These are phyloP conservation scores for Phytophthora sp. DNA, from an alignment of 352 stramenopile genomes.

Conservation along the genomic window DNA sequence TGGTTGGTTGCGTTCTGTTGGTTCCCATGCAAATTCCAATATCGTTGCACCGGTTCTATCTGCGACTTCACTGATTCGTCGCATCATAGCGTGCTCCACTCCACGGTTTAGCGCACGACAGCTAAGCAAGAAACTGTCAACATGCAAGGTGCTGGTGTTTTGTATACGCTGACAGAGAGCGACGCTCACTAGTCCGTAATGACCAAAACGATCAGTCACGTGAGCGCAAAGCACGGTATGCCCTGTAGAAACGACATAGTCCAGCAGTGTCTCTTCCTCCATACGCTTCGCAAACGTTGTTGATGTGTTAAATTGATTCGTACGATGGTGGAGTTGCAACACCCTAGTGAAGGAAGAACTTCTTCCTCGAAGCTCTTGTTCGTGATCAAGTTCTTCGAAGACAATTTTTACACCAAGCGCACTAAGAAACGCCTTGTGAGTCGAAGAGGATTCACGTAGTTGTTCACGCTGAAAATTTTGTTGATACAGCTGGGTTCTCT, in stretches of 20 bases:
- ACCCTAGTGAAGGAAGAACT: constrained; percentile 43
- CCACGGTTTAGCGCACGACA: constrained; percentile 74
- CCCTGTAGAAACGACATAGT: constrained; percentile 23
- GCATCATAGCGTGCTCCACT: constrained; percentile 73
- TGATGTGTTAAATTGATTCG: constrained; percentile 75
- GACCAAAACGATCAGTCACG: constrained; percentile 77
- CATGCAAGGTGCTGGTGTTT: constrained; percentile 17
- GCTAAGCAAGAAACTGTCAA: constrained; percentile 76
- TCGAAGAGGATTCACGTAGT: constrained; percentile 34
- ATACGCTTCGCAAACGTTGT: constrained; percentile 58
- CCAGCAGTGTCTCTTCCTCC: constrained; percentile 29
- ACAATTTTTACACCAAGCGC: constrained; percentile 72
- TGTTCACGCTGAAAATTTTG: constrained; percentile 52
- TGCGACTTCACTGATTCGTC: constrained; percentile 50
- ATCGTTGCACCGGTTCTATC: not conserved
- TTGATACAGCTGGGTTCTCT: constrained; percentile 65
- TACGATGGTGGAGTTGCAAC: constrained; percentile 74
- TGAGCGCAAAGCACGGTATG: constrained; percentile 53
- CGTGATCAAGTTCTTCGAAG: constrained; percentile 49
- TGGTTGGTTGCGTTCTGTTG: constrained; percentile 70
- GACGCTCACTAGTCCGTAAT: constrained; percentile 74
- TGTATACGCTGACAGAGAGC: constrained; percentile 36
- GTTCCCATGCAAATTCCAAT: constrained; percentile 60
- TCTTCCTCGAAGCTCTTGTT: constrained; percentile 17
- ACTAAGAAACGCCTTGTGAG: constrained; percentile 67